A percentile compares a stretch with the other conserved stretches of the same genome.
Conservation (phyloP, 345 rosid species). For the Angophora floribunda region DNA sequence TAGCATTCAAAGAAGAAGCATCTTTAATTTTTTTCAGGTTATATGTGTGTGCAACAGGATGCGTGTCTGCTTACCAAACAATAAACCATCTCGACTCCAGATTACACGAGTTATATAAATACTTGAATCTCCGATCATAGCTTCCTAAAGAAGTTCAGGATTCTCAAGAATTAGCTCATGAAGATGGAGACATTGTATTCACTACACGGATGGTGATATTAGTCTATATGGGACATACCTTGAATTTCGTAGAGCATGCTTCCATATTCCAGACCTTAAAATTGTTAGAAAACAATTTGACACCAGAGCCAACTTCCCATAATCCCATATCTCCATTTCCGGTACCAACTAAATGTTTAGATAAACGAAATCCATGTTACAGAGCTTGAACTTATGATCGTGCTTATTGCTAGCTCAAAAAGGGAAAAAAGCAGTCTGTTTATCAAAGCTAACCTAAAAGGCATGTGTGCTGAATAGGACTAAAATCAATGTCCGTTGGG, state of each 20-base stretch:
- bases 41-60: background rate
- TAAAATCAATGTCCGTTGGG: constrained; percentile 74
- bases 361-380: background rate
- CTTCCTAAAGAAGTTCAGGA: constrained; percentile 13
- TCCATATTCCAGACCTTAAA: constrained; percentile 65
- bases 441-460: constrained; percentile 45
- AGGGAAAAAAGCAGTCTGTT: background rate
- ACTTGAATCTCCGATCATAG: constrained; percentile 23
- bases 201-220: background rate
- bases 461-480: constrained; percentile 49
- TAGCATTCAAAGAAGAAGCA: background rate
- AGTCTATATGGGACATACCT: constrained; percentile 12
- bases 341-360: constrained; percentile 47
- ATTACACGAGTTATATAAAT: constrained; percentile 28
- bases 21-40: background rate
- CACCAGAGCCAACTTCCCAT: constrained; percentile 58
- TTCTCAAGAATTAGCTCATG: constrained; percentile 1
- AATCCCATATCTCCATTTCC: constrained; percentile 38
- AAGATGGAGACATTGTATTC: background rate
- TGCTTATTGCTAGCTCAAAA: background rate
- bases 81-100: constrained; percentile 50
- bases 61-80: constrained; percentile 23
- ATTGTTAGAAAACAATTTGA: constrained; percentile 32
- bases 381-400: background rate
- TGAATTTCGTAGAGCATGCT: constrained; percentile 32